Conservation (phyloP, 805 yeast species). For the Teunomyces atbi region DNA sequence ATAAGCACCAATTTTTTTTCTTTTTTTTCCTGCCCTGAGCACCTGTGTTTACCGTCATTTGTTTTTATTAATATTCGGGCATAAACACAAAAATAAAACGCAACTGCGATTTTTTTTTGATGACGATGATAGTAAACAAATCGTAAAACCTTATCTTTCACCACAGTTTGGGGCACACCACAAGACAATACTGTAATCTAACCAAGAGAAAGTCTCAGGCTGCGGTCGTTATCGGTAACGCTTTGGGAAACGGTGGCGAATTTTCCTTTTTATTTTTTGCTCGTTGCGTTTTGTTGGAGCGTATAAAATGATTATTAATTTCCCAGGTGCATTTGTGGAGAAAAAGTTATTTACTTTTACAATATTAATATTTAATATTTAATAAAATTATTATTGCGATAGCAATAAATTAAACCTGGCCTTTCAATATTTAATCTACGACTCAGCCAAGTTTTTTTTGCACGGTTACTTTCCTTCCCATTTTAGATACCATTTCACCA, state of each 20-base stretch:
- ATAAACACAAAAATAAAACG: neutral
- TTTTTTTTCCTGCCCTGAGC: neutral
- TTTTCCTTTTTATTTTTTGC: neutral
- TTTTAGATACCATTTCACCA: neutral
- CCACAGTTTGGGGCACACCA: neutral
- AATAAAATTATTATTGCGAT: neutral
- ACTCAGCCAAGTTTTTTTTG: neutral
- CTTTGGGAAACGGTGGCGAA: neutral
- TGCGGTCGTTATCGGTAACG: neutral
- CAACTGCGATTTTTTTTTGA: neutral
- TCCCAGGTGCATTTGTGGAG: constrained; percentile 4
- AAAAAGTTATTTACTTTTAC: neutral
- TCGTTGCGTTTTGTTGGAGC: neutral
- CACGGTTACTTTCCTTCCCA: neutral
- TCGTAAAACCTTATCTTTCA: constrained; percentile 1
- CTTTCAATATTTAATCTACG: neutral
- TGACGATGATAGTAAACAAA: neutral
- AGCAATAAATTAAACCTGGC: constrained; percentile 4
- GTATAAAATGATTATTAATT: neutral
- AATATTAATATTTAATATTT: too few species aligned
- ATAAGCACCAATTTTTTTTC: neutral
- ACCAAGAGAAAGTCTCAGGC: neutral
- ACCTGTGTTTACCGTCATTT: constrained; percentile 1
- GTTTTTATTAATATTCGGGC: neutral
- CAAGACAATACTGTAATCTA: neutral